Evolutionary conservation across 805 yeast genomes (phyloP).

Genomic region (Lachancea sp.): DNA sequence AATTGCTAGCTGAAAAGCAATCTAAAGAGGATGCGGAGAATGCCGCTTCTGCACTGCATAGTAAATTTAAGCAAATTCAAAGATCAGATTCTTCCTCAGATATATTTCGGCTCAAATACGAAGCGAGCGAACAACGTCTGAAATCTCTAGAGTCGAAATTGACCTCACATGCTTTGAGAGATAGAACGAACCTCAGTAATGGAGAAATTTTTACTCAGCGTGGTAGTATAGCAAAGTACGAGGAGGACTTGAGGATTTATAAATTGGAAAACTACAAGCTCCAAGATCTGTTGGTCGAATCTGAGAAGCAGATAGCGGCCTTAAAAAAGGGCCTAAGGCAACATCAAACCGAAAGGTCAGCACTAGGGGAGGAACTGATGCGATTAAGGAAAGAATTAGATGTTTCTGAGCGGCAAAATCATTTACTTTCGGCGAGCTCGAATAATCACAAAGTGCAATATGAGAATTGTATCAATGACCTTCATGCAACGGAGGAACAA

Average conservation of each 20-base stretch:
- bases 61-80: conserved; percentile 22
- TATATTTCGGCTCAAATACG: conserved; percentile 41
- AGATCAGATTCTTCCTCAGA: conserved; percentile 28
- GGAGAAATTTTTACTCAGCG: conserved; percentile 27
- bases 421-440: conserved; percentile 47
- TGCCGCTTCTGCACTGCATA: conserved; percentile 30
- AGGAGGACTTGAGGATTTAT: conserved; percentile 29
- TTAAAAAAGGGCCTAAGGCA: conserved; percentile 39
- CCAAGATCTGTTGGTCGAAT: conserved; percentile 45
- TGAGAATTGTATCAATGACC: conserved; percentile 62
- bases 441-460: conserved; percentile 64
- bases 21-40: conserved; percentile 47
- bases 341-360: conserved; percentile 34
- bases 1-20: conserved; percentile 46
- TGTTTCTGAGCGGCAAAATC: conserved; percentile 48
- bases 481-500: conserved; percentile 76
- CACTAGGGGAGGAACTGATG: conserved; percentile 36
- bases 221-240: conserved; percentile 27
- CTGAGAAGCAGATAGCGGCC: conserved; percentile 38
- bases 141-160: conserved; percentile 37
- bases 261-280: conserved; percentile 38
- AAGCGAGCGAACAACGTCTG: conserved; percentile 41
- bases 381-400: conserved; percentile 52
- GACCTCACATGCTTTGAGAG: conserved; percentile 21
- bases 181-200: conserved; percentile 24